Base-by-base conservation (phyloP, 2,329 filamentous ascomycete genomes). In the Trichoderma asperellum region DNA sequence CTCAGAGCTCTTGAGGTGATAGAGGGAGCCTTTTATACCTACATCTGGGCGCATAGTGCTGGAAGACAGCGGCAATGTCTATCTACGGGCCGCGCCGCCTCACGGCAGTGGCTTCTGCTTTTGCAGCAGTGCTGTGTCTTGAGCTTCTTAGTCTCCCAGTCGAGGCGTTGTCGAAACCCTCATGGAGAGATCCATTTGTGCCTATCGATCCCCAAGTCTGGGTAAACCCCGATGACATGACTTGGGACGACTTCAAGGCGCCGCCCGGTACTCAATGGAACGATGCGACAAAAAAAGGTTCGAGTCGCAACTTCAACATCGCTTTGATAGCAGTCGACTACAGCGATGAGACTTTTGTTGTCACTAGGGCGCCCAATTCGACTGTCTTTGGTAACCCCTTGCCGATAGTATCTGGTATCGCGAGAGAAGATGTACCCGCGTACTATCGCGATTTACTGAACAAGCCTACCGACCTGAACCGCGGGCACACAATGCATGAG, bases 201-300 rank as follows among this genome's bases (percentile, higher is more conserved):
- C 77, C 84, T 3, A 78, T 87, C 43, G 85, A 87, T 72, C 80
- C 81, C 49, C 85, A 87, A 73, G 80, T 83, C 40, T 85, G 84
- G 82, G 82, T 83, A 8, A 85, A 86, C 69, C 84, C 84, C 0
- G 83, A 86, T 71, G 81, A 85, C 74, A 86, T 86, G 84, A 85
- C 83, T 11, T 85, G 83, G 83, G 80, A 74, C 6, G 83, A 87
- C 70, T 87, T 81, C 72, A 78, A 78, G 12, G 75, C 76, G 18
- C 83, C 83, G 1, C 85, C 85, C 0, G 81, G 80, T 1, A 85
- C 83, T 0, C 80, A 79, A 21, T 87, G 84, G 84, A 79, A 77
- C 7, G 81, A 86, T 67, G 79, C 83, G 2, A 73, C 75, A 0
- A 77, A 75, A 40, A 82, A 78, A 68, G 85, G 85, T 8, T 80